Conservation (phyloP, 1,139 yeast species). For the Saccharomyces hybrid region DNA sequence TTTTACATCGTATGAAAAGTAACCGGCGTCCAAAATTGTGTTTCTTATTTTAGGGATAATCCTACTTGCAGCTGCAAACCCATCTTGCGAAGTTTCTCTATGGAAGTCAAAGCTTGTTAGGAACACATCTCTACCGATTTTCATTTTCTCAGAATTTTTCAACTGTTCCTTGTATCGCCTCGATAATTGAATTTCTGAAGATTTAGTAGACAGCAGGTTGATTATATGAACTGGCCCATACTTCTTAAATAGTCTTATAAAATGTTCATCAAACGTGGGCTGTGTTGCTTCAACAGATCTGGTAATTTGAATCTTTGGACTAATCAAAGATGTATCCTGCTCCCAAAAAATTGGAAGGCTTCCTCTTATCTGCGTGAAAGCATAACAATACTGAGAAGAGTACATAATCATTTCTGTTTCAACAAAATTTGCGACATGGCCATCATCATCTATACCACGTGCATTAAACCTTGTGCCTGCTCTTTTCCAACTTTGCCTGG, state of each 20-base stretch:
- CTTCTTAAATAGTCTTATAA: slow-evolving; percentile 55
- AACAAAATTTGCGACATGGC: slow-evolving; percentile 91
- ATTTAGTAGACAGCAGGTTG: slow-evolving; percentile 70
- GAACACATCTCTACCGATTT: slow-evolving; percentile 42
- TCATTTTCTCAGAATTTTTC: slow-evolving; percentile 26
- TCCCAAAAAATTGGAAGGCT: slow-evolving; percentile 98
- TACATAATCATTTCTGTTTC: slow-evolving; percentile 81
- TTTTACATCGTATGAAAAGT: slow-evolving; percentile 54
- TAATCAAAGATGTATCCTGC: slow-evolving; percentile 77
- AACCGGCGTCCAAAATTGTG: slow-evolving; percentile 71
- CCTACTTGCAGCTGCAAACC: slow-evolving; percentile 74
- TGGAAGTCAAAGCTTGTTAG: slow-evolving; percentile 90
- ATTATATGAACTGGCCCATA: slow-evolving; percentile 86
- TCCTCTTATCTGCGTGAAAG: slow-evolving; percentile 86
- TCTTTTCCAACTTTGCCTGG: slow-evolving; percentile 90
- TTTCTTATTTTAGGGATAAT: slow-evolving; percentile 57
- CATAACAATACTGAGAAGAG: slow-evolving; percentile 50
- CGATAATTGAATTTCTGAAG: slow-evolving; percentile 69
- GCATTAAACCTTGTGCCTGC: slow-evolving; percentile 95
- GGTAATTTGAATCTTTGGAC: slow-evolving; percentile 80
- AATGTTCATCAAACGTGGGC: slow-evolving; percentile 80
- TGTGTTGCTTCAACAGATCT: slow-evolving; percentile 88
- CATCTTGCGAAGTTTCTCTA: slow-evolving; percentile 79
- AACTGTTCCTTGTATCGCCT: slow-evolving; percentile 56
- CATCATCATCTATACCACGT: slow-evolving; percentile 92